Conservation (phyloP, 192 early-diverging fungal species). For the Coemansia sp. region DNA sequence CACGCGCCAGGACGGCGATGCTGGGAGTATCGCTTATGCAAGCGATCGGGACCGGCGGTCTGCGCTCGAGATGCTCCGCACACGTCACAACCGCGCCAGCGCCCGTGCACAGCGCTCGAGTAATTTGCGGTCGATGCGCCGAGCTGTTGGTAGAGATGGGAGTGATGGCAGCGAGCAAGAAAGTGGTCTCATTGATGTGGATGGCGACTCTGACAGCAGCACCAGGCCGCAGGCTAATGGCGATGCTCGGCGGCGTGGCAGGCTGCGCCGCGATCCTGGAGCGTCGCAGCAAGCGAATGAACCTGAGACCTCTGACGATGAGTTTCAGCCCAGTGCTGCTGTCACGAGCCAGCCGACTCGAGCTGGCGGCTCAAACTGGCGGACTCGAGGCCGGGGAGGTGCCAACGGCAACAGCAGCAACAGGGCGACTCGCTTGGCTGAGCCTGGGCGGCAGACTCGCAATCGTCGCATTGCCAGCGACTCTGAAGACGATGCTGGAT, state of each 20-base stretch:
- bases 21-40: neutral
- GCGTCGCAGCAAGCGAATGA: neutral
- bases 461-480: slow-evolving; percentile 45
- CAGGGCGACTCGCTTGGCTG: neutral
- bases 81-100: slow-evolving; percentile 23
- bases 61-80: slow-evolving; percentile 41
- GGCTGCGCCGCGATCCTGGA: neutral
- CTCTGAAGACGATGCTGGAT: slow-evolving; percentile 24
- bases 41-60: slow-evolving; percentile 18
- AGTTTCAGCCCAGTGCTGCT: slow-evolving; percentile 26
- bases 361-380: neutral
- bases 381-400: slow-evolving; percentile 5
- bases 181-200: neutral
- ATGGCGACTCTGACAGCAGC: neutral
- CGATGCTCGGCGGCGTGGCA: neutral
- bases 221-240: neutral
- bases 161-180: neutral
- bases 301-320: slow-evolving; percentile 29
- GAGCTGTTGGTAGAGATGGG: neutral
- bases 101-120: slow-evolving; percentile 9
- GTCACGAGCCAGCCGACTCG: neutral
- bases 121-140: neutral
- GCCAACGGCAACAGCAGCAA: neutral
- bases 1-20: slow-evolving; percentile 7
- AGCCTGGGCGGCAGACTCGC: slow-evolving; percentile 16